Conservation (phyloP, 2,329 filamentous ascomycete species). For the Pseudogymnoascus sp. region DNA sequence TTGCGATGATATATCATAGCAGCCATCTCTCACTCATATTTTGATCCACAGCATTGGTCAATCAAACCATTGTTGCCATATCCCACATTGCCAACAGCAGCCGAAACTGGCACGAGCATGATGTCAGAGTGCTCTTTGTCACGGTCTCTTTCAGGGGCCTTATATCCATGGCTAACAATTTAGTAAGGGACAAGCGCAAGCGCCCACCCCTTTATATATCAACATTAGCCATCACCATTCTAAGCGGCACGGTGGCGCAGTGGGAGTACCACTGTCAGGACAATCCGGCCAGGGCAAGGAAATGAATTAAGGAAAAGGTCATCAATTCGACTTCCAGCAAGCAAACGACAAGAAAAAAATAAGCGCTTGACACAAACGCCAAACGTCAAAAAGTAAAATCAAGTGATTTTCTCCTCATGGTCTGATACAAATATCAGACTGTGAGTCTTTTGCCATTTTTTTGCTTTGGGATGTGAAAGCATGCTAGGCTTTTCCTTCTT, state of each 20-base stretch:
- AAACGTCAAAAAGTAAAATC: background rate
- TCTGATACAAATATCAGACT: slow-evolving; percentile 5
- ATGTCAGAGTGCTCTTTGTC: background rate
- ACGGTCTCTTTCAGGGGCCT: background rate
- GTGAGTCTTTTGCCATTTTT: slow-evolving; percentile 3
- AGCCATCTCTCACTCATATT: background rate
- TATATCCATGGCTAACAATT: background rate
- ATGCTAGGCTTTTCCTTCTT: no score
- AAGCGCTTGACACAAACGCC: background rate
- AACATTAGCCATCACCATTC: background rate
- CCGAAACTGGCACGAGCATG: background rate
- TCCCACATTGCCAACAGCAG: background rate
- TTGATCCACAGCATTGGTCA: background rate
- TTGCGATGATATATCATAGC: background rate
- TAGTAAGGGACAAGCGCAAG: background rate
- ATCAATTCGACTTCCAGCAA: background rate
- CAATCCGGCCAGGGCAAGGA: background rate
- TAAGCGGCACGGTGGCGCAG: background rate
- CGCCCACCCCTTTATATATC: background rate
- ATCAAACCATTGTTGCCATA: background rate
- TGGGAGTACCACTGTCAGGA: background rate
- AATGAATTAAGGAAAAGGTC: background rate
- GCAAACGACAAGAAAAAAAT: background rate
- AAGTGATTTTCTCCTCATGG: background rate
- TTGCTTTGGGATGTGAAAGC: background rate